phyloP scores from a whole-genome alignment of 306 rosid species.

The Ceratonia siliqua region DNA sequence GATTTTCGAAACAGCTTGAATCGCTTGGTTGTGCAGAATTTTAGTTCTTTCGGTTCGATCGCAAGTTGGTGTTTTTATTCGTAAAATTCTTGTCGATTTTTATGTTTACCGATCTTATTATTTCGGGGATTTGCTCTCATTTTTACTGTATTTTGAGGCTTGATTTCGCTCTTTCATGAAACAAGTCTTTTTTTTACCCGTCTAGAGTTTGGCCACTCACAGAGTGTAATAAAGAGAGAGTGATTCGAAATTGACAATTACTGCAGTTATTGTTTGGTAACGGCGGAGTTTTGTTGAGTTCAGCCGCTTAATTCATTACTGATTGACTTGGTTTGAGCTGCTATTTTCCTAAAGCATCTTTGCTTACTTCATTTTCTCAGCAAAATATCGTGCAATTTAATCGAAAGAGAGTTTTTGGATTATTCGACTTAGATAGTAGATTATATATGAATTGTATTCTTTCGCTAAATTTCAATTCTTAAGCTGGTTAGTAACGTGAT shows the following conservation, averaged over 20 bases:
- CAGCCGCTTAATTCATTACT: background rate
- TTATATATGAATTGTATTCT: background rate
- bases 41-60: conserved; percentile 14
- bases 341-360: background rate
- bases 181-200: background rate
- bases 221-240: conserved; percentile 4
- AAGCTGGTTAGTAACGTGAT: background rate
- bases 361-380: background rate
- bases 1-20: background rate
- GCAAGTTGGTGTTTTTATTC: background rate
- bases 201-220: conserved; percentile 19
- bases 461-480: background rate
- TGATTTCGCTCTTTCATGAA: background rate
- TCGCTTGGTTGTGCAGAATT: background rate
- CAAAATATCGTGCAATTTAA: background rate
- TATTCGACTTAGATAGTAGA: background rate
- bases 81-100: background rate
- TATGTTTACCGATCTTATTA: background rate
- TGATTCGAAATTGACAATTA: background rate
- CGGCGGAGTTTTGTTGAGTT: background rate
- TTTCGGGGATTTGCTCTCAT: background rate
- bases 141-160: conserved; percentile 4
- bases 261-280: background rate
- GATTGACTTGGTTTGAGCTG: background rate
- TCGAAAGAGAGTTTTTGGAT: background rate